Evolutionary conservation across 2,329 filamentous ascomycete species (phyloP).

Genomic region (Alternaria infectoria): DNA sequence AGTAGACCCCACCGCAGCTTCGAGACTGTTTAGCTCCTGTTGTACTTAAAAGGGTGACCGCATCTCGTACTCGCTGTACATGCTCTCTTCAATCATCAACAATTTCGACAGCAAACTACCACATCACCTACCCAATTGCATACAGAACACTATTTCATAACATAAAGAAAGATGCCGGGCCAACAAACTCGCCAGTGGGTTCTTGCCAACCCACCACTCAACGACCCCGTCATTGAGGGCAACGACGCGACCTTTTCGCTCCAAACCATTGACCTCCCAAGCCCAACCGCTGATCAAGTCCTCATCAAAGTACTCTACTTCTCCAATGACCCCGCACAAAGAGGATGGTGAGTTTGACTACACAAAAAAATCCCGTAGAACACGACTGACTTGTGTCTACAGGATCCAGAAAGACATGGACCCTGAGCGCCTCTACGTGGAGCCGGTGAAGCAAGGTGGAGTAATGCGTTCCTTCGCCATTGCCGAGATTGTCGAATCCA

Average conservation of each 20-base stretch:
- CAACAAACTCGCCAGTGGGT: conserved; percentile 53
- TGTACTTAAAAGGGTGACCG: conserved; percentile 4
- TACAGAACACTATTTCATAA: not conserved
- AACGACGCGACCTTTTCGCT: conserved; percentile 51
- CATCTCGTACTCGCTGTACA: not conserved
- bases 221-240: conserved; percentile 45
- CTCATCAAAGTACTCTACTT: conserved; percentile 56
- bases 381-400: conserved; percentile 43
- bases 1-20: conserved; percentile 3
- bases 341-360: not conserved
- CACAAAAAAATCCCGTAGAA: conserved; percentile 49
- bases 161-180: conserved; percentile 31
- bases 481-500: conserved; percentile 66
- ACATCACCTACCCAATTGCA: not conserved
- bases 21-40: not conserved
- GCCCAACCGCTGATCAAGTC: conserved; percentile 50
- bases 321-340: conserved; percentile 55
- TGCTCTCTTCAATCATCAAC: not conserved
- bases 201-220: conserved; percentile 50
- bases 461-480: conserved; percentile 70
- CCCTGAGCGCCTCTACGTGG: conserved; percentile 54
- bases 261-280: conserved; percentile 41
- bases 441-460: conserved; percentile 52
- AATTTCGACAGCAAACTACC: not conserved
- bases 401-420: conserved; percentile 53